phyloP scores from a whole-genome alignment of 495 filamentous ascomycete species.

The Lentithecium fluviatile region DNA sequence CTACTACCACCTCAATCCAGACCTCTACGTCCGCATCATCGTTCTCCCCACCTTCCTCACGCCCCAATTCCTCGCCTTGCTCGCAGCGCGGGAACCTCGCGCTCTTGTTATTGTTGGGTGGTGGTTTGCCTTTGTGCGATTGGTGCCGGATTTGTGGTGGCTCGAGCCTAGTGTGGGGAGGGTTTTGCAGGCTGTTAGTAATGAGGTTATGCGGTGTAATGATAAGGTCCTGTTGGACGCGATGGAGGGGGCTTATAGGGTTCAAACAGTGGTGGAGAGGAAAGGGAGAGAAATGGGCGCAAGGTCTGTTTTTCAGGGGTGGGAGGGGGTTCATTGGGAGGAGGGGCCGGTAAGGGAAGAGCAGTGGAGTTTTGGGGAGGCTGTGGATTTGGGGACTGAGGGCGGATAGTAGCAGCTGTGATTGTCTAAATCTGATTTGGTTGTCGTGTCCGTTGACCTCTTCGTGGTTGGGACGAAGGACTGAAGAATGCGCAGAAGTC shows the following conservation, averaged over 20 bases:
- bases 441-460: too few relatives aligned
- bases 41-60: conserved; percentile 24
- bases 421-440: too few relatives aligned
- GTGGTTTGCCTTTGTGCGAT: conserved; percentile 23
- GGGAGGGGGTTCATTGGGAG: conserved; percentile 23
- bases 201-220: conserved; percentile 13
- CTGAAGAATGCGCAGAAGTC: too few relatives aligned
- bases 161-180: not conserved
- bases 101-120: conserved; percentile 22
- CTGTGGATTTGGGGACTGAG: not conserved
- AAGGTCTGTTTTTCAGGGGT: conserved; percentile 18
- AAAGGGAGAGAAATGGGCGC: conserved; percentile 18
- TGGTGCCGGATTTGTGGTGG: conserved; percentile 22
- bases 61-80: conserved; percentile 10
- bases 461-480: too few relatives aligned
- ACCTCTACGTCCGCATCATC: conserved; percentile 26
- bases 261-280: conserved; percentile 11
- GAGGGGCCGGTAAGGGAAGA: conserved; percentile 2
- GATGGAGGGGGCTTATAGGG: conserved; percentile 20
- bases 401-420: not conserved
- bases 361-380: not conserved
- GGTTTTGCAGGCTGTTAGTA: conserved; percentile 22
- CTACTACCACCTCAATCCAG: conserved; percentile 17
- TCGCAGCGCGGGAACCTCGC: conserved; percentile 14
- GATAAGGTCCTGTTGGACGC: conserved; percentile 21